These are phyloP conservation scores for Fusarium hostae DNA, from an alignment of 2,329 filamentous ascomycete genomes.

Conservation along the genomic window DNA sequence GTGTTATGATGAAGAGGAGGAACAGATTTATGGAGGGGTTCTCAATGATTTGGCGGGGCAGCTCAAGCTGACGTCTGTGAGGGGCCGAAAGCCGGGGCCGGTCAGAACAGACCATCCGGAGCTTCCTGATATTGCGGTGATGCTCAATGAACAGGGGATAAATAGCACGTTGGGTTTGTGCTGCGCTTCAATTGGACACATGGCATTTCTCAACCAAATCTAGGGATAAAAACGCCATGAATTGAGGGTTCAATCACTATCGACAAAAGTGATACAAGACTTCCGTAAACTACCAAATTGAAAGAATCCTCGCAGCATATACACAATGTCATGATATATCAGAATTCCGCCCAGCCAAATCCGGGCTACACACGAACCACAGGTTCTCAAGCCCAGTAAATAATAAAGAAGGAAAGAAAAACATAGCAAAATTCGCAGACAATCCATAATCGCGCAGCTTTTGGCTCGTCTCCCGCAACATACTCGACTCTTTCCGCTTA, in stretches of 20 bases:
- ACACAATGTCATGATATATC: constrained; percentile 33
- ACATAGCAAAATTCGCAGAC: neutral
- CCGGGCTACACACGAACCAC: constrained; percentile 9
- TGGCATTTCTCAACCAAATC: neutral
- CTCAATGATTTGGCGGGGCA: constrained; percentile 36
- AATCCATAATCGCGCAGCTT: constrained; percentile 20
- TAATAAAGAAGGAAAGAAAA: neutral
- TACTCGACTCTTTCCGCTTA: neutral
- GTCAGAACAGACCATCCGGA: constrained; percentile 15
- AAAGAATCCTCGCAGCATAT: constrained; percentile 9
- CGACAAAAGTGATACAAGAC: constrained; percentile 13
- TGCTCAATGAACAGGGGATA: neutral
- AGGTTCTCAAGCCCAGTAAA: constrained; percentile 4
- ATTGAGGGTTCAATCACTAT: constrained; percentile 17
- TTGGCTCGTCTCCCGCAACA: neutral
- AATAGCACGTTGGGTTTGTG: constrained; percentile 1
- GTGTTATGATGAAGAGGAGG: constrained; percentile 6
- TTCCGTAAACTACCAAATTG: constrained; percentile 26
- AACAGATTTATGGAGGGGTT: constrained; percentile 41
- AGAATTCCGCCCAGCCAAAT: constrained; percentile 35
- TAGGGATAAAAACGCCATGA: constrained; percentile 30
- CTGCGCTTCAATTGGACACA: constrained; percentile 6
- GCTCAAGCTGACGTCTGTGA: constrained; percentile 18
- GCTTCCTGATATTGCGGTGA: constrained; percentile 1
- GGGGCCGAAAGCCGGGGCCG: constrained; percentile 29